phyloP scores from a whole-genome alignment of 2,329 filamentous ascomycete species.

The Exophiala spinifera region DNA sequence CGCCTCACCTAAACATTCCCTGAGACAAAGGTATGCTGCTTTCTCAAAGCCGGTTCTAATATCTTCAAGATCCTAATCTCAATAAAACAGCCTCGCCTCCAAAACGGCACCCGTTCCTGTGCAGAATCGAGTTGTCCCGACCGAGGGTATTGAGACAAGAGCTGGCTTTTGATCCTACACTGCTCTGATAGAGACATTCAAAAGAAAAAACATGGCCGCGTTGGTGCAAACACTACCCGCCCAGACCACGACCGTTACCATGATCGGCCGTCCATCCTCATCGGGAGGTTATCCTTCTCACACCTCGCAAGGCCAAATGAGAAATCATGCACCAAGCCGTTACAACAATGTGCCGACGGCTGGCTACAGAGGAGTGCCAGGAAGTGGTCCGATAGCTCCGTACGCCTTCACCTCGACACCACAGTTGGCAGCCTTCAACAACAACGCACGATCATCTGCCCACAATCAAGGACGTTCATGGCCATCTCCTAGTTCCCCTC shows the following conservation, averaged over 20 bases:
- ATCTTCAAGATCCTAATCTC: no score
- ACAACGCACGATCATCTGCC: slow-evolving; percentile 11
- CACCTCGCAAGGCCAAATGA: slow-evolving; percentile 33
- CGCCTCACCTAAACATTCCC: background rate
- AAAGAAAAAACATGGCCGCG: slow-evolving; percentile 67
- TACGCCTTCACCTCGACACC: slow-evolving; percentile 75
- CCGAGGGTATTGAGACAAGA: slow-evolving; percentile 4
- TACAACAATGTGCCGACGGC: slow-evolving; percentile 41
- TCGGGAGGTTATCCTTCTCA: slow-evolving; percentile 53
- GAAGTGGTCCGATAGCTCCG: slow-evolving; percentile 65
- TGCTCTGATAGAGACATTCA: slow-evolving; percentile 3
- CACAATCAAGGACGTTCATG: slow-evolving; percentile 38
- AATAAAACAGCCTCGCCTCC: no score
- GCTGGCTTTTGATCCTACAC: background rate
- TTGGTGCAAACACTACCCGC: slow-evolving; percentile 78
- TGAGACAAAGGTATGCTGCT: background rate
- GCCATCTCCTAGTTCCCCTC: slow-evolving; percentile 47
- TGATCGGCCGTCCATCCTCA: slow-evolving; percentile 69
- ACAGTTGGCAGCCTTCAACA: slow-evolving; percentile 51
- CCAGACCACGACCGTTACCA: slow-evolving; percentile 71
- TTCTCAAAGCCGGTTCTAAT: background rate
- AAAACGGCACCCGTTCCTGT: background rate
- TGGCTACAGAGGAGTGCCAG: slow-evolving; percentile 54
- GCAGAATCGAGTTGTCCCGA: background rate
- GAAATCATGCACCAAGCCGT: slow-evolving; percentile 47